phyloP scores from a whole-genome alignment of 768 basidiomycete species.

The Mycena galopus region DNA sequence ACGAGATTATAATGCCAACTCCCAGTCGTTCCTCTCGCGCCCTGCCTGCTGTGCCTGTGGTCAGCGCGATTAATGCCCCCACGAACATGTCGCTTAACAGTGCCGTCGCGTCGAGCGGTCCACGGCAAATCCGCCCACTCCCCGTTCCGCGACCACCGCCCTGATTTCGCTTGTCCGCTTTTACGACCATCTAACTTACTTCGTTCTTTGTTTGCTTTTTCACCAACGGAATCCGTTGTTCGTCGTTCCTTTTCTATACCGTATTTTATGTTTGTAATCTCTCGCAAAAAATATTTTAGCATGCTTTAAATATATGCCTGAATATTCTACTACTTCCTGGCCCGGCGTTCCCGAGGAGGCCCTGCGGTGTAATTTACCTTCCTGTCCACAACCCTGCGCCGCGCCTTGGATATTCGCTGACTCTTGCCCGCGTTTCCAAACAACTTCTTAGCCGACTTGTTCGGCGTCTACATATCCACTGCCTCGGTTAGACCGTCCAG shows the following conservation, averaged over 20 bases:
- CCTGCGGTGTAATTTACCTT: too few species aligned
- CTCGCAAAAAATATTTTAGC: neutral
- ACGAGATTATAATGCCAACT: neutral
- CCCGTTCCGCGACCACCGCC: constrained; percentile 13
- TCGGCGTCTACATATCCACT: too few species aligned
- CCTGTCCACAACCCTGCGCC: too few species aligned
- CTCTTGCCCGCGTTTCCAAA: too few species aligned
- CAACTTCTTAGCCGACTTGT: too few species aligned
- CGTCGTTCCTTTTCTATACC: neutral
- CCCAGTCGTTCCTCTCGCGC: constrained; percentile 4
- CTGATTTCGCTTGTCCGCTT: neutral
- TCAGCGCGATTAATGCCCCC: neutral
- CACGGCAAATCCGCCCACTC: constrained; percentile 17
- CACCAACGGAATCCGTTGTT: neutral
- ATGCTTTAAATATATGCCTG: neutral
- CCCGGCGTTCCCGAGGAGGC: too few species aligned
- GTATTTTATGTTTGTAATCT: neutral
- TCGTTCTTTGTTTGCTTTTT: neutral
- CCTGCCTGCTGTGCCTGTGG: constrained; percentile 17
- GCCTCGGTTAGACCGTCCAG: too few species aligned
- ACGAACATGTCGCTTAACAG: neutral
- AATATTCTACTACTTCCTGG: too few species aligned
- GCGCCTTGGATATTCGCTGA: too few species aligned
- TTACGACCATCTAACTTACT: neutral
- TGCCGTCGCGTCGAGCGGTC: neutral